Evolutionary conservation across 495 filamentous ascomycete species (phyloP), one percentile per base, ranked within the genome.

Genomic region (Mytilinidion resinicola): DNA sequence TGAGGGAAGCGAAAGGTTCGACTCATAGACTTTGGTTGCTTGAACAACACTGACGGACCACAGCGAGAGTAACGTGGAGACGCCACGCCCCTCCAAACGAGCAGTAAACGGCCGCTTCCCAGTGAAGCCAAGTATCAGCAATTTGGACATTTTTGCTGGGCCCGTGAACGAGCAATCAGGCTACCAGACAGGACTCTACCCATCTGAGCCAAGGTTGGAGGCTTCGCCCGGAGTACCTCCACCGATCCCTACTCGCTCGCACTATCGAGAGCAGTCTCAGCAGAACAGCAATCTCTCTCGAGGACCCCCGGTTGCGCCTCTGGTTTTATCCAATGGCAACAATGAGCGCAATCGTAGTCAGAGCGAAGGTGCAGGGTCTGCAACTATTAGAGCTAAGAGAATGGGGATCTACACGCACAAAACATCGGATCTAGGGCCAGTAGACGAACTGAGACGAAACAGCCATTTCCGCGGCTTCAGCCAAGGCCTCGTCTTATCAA

Each of bases 341-440:
- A 92, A 86, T 66, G 92, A 97, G 66, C 82, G 91, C 21, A 83
- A 89, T 44, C 83, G 92, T 44, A 96, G 90, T 63, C 93, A 96
- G 62, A 95, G 90, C 57, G 92, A 97, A 69, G 90, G 87, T 20
- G 77, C 89, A 14, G 78, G 89, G 36, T 80, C 84, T 42, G 79
- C 78, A 19, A 80, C 82, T 66, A 80, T 67, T 69, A 87, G 74
- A 57, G 78, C 68, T 54, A 84, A 86, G 63, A 82, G 92, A 6
- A 95, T 96, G 89, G 91, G 91, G 5, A 85, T 95, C 30, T 83
- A 96, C 33, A 84, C 83, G 9, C 85, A 80, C 61, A 88, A 89
- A 66, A 79, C 84, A 21, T 81, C 82, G 12, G 89, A 90, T 53
- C 74, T 95, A 9, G 83, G 82, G 21, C 86, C 87, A 0, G 72